phyloP scores from a whole-genome alignment of 352 stramenopile species.

The Phytophthora sp. region DNA sequence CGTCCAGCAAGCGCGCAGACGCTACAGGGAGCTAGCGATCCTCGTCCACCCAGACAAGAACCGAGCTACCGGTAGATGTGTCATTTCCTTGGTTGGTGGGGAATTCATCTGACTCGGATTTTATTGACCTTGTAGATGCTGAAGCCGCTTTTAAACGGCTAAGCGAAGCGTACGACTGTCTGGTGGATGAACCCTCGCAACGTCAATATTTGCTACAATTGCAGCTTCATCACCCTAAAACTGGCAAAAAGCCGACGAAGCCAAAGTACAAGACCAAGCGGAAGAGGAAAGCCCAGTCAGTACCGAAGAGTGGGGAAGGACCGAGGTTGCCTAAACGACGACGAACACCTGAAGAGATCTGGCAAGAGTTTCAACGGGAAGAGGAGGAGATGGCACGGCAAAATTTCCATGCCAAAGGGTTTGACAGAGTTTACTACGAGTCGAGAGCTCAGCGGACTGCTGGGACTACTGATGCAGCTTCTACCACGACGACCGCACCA shows the following conservation, averaged over 20 bases:
- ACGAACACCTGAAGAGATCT: conserved; percentile 73
- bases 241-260: conserved; percentile 3
- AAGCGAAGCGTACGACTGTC: conserved; percentile 79
- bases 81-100: not conserved
- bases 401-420: conserved; percentile 69
- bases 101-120: not conserved
- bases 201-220: conserved; percentile 58
- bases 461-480: not conserved
- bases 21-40: conserved; percentile 61
- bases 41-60: conserved; percentile 73
- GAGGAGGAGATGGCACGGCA: conserved; percentile 66
- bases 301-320: conserved; percentile 1
- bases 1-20: conserved; percentile 40
- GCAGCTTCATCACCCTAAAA: conserved; percentile 3
- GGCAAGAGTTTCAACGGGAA: conserved; percentile 68
- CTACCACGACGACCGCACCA: not conserved
- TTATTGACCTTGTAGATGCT: conserved; percentile 46
- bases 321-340: conserved; percentile 18
- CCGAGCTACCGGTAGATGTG: conserved; percentile 36
- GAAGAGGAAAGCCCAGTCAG: conserved; percentile 16
- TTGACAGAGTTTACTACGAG: conserved; percentile 65
- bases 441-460: not conserved
- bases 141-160: conserved; percentile 83
- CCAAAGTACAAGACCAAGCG: conserved; percentile 29
- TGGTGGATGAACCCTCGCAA: conserved; percentile 54